phyloP scores from a whole-genome alignment of 1,139 yeast species.

The Blastobotrys malaysiensis region DNA sequence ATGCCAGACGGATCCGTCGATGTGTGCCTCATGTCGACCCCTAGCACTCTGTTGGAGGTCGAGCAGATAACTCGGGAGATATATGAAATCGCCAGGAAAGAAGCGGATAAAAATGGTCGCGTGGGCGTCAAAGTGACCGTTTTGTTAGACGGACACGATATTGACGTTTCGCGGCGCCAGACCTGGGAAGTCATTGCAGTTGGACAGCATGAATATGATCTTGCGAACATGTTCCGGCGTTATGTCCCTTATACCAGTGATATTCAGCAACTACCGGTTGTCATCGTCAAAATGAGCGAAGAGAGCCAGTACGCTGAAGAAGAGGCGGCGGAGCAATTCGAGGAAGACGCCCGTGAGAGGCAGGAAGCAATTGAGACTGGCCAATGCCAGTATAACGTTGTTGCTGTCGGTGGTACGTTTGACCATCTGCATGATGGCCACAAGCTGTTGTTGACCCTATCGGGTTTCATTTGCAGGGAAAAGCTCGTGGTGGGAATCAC shows the following conservation, averaged over 20 bases:
- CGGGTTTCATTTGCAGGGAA: conserved; percentile 54
- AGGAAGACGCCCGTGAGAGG: conserved; percentile 6
- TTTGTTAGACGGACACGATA: conserved; percentile 32
- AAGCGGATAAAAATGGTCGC: conserved; percentile 21
- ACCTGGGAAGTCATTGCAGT: conserved; percentile 34
- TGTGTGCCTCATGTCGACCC: conserved; percentile 30
- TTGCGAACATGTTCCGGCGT: conserved; percentile 22
- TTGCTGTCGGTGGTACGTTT: conserved; percentile 84
- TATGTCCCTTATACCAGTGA: conserved; percentile 21
- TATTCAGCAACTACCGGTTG: conserved; percentile 27
- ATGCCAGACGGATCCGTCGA: conserved; percentile 32
- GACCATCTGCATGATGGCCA: conserved; percentile 98
- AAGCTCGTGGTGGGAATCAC: conserved; percentile 77
- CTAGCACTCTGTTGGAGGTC: conserved; percentile 25
- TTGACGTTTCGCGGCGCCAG: conserved; percentile 25
- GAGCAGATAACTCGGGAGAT: conserved; percentile 29
- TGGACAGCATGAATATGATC: conserved; percentile 26
- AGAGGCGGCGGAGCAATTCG: background rate
- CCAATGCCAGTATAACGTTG: conserved; percentile 20
- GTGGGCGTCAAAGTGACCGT: conserved; percentile 31
- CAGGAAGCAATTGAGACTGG: conserved; percentile 5
- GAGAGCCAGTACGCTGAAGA: background rate
- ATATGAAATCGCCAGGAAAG: conserved; percentile 26
- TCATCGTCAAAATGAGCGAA: conserved; percentile 22
- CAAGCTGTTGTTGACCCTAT: conserved; percentile 69